Evolutionary conservation across 306 rosid species (phyloP), one percentile per base, ranked within the genome.

Genomic region (Cucumis melo): DNA sequence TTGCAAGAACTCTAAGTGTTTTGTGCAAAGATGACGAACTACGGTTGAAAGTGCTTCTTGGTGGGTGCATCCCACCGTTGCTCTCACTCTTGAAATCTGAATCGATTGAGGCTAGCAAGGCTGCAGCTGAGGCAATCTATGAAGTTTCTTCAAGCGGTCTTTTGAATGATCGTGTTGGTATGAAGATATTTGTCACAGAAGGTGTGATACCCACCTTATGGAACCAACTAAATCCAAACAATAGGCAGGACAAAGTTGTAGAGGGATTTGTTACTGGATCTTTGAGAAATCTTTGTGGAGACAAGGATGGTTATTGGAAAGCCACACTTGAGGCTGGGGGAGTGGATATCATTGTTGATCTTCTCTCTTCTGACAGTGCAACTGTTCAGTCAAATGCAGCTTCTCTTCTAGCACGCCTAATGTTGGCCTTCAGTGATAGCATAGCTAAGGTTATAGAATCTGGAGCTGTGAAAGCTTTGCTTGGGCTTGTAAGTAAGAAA

Each of bases 301-400:
- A 91, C 83, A 91, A 87, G 86, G 97, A 94, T 78, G 94, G 87
- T 79, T 88, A 91, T 82, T 94, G 98, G 98, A 91, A 85, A 83
- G 94, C 93, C 57, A 91, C 98, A 57, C 85, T 94, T 78, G 98
- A 90, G 90, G 96, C 98, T 75, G 98, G 96, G 74, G 96, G 96
- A 78, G 91, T 90, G 79, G 98, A 91, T 84, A 94, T 91, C 66
- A 89, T 90, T 64, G 96, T 92, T 73, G 91, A 88, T 83, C 91
- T 94, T 70, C 87, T 94, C 78, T 91, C 89, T 81, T 91, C 98
- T 27, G 96, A 86, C 84, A 94, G 90, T 87, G 90, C 82, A 73
- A 86, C 92, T 81, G 89, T 91, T 81, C 97, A 90, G 89, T 91
- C 98, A 54, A 94, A 94, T 87, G 98, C 97, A 80, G 97, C 98